Percentiles rank a stretch among this genome's conserved stretches.
phyloP scores from a whole-genome alignment of 495 filamentous ascomycete species.

The Sporormia fimetaria region DNA sequence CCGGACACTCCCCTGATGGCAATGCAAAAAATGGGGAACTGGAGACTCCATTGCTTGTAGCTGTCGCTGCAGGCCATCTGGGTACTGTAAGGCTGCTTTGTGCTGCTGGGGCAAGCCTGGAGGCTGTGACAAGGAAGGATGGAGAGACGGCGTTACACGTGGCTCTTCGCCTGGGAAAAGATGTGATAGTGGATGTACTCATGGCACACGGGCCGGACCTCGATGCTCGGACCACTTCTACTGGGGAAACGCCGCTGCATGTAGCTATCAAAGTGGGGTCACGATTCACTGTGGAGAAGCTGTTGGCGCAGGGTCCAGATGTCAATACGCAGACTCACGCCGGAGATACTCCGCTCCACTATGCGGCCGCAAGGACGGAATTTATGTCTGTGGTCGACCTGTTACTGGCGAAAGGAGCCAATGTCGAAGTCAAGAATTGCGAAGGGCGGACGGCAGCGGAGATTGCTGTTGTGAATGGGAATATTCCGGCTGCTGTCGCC shows the following conservation, averaged over 20 bases:
- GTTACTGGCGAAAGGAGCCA: constrained; percentile 10
- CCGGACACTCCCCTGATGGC: constrained; percentile 14
- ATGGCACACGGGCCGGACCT: constrained; percentile 12
- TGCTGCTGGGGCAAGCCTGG: constrained; percentile 11
- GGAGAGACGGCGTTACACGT: constrained; percentile 19
- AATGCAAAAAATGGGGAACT: neutral
- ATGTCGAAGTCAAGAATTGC: constrained; percentile 4
- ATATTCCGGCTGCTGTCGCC: constrained; percentile 19
- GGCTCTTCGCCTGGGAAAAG: constrained; percentile 10
- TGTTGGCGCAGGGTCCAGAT: too few relatives aligned
- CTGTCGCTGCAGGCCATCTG: constrained; percentile 10
- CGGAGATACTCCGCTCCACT: constrained; percentile 18
- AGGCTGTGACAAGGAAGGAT: constrained; percentile 3
- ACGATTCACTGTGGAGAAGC: too few relatives aligned
- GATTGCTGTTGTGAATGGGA: constrained; percentile 7
- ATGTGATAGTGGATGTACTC: constrained; percentile 12
- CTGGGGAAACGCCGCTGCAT: constrained; percentile 12
- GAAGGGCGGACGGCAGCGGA: constrained; percentile 13
- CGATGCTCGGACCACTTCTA: constrained; percentile 3
- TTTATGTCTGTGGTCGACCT: constrained; percentile 10
- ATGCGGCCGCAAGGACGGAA: constrained; percentile 13
- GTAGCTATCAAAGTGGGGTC: too few relatives aligned
- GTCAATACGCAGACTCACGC: too few relatives aligned
- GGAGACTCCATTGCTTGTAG: constrained; percentile 7
- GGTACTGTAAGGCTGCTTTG: constrained; percentile 7